Conservation (phyloP, 352 stramenopile species). For the Pythium vanterpoolii region DNA sequence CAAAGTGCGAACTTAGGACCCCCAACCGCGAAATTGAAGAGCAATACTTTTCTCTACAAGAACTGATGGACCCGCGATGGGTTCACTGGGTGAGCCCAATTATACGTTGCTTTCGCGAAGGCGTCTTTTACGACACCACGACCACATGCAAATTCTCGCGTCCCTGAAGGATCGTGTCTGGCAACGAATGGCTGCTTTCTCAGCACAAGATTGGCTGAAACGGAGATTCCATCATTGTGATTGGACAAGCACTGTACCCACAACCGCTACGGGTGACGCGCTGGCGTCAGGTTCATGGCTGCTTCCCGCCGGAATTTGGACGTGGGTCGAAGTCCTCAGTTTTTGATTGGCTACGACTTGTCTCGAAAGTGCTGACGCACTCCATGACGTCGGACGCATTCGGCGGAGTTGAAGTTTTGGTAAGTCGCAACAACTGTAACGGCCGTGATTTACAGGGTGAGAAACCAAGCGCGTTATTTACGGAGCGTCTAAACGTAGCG, state of each 20-base stretch:
- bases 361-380: conserved; percentile 7
- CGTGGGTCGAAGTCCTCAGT: neutral
- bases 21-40: too few relatives aligned
- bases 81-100: conserved; percentile 17
- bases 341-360: conserved; percentile 9
- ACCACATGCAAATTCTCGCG: conserved; percentile 9
- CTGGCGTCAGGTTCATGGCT: conserved; percentile 11
- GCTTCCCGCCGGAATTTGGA: neutral
- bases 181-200: conserved; percentile 2
- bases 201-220: conserved; percentile 16
- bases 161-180: conserved; percentile 1
- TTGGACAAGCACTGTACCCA: conserved; percentile 17
- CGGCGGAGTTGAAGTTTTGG: conserved; percentile 11
- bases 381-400: conserved; percentile 8
- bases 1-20: too few relatives aligned
- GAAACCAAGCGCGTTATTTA: conserved; percentile 3
- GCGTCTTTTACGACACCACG: conserved; percentile 4
- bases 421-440: neutral
- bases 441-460: too few relatives aligned
- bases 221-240: neutral
- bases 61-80: conserved; percentile 10
- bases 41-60: neutral
- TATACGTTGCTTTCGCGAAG: conserved; percentile 19
- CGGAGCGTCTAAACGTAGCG: neutral
- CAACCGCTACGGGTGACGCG: conserved; percentile 11